phyloP scores from a whole-genome alignment of 495 filamentous ascomycete species.

The Penicillium flavigenum region DNA sequence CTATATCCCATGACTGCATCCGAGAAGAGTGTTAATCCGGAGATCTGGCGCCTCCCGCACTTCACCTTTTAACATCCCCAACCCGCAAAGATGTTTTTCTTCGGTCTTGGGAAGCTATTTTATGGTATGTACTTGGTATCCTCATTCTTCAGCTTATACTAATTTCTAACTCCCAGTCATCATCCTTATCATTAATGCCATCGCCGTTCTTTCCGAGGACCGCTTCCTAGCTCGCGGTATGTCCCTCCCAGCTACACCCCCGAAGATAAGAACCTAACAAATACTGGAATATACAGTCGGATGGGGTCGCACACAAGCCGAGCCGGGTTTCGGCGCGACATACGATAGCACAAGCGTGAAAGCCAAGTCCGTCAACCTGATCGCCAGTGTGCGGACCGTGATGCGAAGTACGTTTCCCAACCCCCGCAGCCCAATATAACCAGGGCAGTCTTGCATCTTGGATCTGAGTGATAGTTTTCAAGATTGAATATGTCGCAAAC shows the following conservation, averaged over 20 bases:
- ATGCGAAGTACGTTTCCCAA: conserved; percentile 78
- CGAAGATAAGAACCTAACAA: conserved; percentile 10
- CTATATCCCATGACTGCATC: conserved; percentile 29
- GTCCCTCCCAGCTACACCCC: conserved; percentile 26
- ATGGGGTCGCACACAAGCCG: conserved; percentile 64
- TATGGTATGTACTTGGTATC: conserved; percentile 53
- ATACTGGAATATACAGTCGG: conserved; percentile 58
- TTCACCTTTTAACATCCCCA: conserved; percentile 8
- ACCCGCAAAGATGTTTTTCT: conserved; percentile 58
- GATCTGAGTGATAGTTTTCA: neutral
- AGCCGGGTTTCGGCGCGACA: conserved; percentile 71
- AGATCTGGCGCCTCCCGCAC: conserved; percentile 35
- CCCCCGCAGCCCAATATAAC: conserved; percentile 1
- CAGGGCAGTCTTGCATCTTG: neutral
- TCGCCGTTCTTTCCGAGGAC: conserved; percentile 95
- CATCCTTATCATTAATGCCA: conserved; percentile 87
- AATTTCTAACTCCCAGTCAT: conserved; percentile 53
- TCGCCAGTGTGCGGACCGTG: conserved; percentile 84
- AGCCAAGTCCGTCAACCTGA: conserved; percentile 81
- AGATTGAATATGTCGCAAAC: neutral
- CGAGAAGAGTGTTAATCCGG: conserved; percentile 26
- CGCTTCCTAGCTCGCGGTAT: conserved; percentile 93
- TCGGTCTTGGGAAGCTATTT: conserved; percentile 69
- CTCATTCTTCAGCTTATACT: neutral
- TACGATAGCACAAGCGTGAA: conserved; percentile 78